A percentile compares a stretch with the other conserved stretches of the same genome.
Evolutionary conservation across 768 basidiomycete genomes (phyloP).

Genomic region (Suillus ampliporus): DNA sequence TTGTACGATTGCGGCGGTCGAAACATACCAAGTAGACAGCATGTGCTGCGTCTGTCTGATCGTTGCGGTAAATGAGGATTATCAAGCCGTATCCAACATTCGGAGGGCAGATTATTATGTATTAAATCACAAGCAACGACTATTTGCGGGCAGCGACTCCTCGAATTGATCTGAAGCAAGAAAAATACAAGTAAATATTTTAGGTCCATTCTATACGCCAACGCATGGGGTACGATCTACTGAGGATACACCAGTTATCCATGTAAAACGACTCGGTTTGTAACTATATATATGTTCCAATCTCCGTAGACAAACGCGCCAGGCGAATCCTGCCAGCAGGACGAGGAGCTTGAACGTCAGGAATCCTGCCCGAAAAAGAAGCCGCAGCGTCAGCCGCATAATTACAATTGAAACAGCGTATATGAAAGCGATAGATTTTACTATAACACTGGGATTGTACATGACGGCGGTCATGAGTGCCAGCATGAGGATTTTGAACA

Average conservation of each 20-base stretch:
- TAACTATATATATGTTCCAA: background rate
- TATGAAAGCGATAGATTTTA: slow-evolving; percentile 1
- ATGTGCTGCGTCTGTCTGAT: no score
- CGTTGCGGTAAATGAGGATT: no score
- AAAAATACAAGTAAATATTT: background rate
- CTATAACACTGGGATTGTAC: slow-evolving; percentile 19
- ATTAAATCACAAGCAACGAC: no score
- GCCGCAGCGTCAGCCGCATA: background rate
- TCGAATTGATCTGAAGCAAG: background rate
- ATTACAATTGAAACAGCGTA: background rate
- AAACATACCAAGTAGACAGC: background rate
- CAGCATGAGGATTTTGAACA: slow-evolving; percentile 19
- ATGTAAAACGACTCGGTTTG: background rate
- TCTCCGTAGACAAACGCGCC: background rate
- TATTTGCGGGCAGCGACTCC: background rate
- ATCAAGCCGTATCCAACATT: no score
- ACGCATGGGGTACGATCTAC: background rate
- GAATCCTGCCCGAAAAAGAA: slow-evolving; percentile 4
- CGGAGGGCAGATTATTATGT: background rate
- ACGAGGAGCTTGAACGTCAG: slow-evolving; percentile 1
- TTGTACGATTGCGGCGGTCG: no score
- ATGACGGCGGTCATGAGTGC: slow-evolving; percentile 19
- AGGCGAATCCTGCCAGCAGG: background rate
- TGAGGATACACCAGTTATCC: background rate
- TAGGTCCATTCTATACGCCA: background rate